Percentiles rank a stretch among this genome's conserved stretches.
Conservation (phyloP, 352 stramenopile species). For the Pythium sp. region DNA sequence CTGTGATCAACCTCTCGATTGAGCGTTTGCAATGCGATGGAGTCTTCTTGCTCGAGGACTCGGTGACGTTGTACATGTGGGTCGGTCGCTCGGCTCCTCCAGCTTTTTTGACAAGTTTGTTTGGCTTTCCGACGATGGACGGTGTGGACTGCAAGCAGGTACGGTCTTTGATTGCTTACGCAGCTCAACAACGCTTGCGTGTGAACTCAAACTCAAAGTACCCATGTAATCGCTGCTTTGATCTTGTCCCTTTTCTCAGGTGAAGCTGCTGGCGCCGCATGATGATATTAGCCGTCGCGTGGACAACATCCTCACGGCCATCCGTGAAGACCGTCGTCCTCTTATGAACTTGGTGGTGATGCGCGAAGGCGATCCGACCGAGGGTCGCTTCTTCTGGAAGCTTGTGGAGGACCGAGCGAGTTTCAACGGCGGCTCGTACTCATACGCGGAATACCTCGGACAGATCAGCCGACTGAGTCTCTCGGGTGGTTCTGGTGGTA, state of each 20-base stretch:
- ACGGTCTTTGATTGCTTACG: neutral
- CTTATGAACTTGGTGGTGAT: constrained; percentile 90
- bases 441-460: constrained; percentile 97
- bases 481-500: constrained; percentile 30
- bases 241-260: constrained; percentile 24
- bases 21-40: constrained; percentile 92
- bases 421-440: constrained; percentile 96
- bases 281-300: constrained; percentile 86
- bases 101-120: constrained; percentile 89
- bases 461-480: constrained; percentile 83
- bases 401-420: constrained; percentile 98
- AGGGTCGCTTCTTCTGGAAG: constrained; percentile 96
- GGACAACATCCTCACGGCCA: constrained; percentile 80
- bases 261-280: constrained; percentile 79
- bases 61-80: constrained; percentile 95
- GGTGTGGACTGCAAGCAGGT: constrained; percentile 90
- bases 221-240: neutral
- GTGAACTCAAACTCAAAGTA: neutral
- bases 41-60: constrained; percentile 97
- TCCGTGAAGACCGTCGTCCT: constrained; percentile 87
- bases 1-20: constrained; percentile 93
- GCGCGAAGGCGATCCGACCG: constrained; percentile 91
- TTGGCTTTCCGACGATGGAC: constrained; percentile 94
- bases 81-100: constrained; percentile 89
- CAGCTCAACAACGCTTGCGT: no score